phyloP scores from a whole-genome alignment of 75 land plant genomes.

The Pinus taeda region DNA sequence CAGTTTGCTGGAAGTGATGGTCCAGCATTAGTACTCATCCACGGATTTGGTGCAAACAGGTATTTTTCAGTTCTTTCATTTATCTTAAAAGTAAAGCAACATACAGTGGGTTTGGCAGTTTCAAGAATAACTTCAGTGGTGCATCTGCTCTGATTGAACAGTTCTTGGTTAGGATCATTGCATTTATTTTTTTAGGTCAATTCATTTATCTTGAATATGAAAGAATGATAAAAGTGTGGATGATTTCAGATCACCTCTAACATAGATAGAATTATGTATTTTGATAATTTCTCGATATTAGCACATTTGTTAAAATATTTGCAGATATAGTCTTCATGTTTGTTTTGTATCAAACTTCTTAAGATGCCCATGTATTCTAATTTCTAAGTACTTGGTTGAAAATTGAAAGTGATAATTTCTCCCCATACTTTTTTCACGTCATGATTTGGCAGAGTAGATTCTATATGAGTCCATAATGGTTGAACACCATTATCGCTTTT shows the following conservation, averaged over 20 bases:
- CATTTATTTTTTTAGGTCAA: background rate
- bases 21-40: conserved; percentile 83
- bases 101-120: background rate
- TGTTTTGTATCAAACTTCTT: background rate
- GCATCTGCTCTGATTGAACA: background rate
- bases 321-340: background rate
- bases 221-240: background rate
- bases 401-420: background rate
- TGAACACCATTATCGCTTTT: background rate
- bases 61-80: conserved; percentile 22
- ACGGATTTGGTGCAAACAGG: conserved; percentile 99
- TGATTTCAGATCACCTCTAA: background rate
- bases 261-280: background rate
- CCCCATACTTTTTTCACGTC: background rate
- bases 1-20: conserved; percentile 77
- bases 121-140: background rate
- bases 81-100: background rate
- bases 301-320: background rate
- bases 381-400: background rate
- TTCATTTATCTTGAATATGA: background rate
- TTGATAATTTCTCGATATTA: background rate
- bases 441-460: background rate
- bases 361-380: background rate
- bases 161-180: background rate
- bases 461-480: background rate